Conservation (phyloP, 225 moss, liverwort and hornwort species). For the Takakia lepidozioides region DNA sequence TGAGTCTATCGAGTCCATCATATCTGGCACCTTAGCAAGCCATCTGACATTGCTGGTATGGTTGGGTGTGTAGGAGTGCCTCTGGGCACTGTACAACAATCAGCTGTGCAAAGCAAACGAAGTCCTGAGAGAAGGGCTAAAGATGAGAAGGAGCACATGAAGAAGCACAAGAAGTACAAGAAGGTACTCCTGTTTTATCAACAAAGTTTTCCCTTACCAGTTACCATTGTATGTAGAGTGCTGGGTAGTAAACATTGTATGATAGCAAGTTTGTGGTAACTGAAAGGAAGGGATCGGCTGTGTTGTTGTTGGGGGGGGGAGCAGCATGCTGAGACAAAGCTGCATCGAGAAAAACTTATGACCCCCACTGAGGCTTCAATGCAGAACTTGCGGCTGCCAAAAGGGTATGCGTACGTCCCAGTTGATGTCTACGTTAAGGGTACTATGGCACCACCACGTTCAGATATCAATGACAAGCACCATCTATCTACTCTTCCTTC, state of each 20-base stretch:
- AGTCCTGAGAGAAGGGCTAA: constrained; percentile 17
- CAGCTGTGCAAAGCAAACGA: constrained; percentile 16
- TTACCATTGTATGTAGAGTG: too few relatives aligned
- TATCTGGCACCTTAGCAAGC: too few relatives aligned
- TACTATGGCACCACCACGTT: constrained; percentile 35
- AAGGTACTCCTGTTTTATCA: too few relatives aligned
- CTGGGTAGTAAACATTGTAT: too few relatives aligned
- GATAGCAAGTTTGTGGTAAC: too few relatives aligned
- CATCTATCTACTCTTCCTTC: constrained; percentile 17
- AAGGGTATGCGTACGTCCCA: constrained; percentile 68
- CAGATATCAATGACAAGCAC: constrained; percentile 21
- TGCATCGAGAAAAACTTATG: constrained; percentile 66
- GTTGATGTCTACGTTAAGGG: constrained; percentile 63
- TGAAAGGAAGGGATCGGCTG: too few relatives aligned
- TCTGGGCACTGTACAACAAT: constrained; percentile 29
- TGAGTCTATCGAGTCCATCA: too few relatives aligned
- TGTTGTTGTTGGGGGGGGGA: too few relatives aligned
- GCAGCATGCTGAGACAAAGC: constrained; percentile 54
- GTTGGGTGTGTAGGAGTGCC: constrained; percentile 25
- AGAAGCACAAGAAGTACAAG: constrained; percentile 53
- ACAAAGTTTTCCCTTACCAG: too few relatives aligned
- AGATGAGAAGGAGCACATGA: constrained; percentile 43
- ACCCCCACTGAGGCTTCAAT: constrained; percentile 61
- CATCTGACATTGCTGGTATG: not conserved
- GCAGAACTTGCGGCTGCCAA: constrained; percentile 56